These are phyloP conservation scores for Melastoma candidum DNA, from an alignment of 441 rosid species.

Conservation along the genomic window DNA sequence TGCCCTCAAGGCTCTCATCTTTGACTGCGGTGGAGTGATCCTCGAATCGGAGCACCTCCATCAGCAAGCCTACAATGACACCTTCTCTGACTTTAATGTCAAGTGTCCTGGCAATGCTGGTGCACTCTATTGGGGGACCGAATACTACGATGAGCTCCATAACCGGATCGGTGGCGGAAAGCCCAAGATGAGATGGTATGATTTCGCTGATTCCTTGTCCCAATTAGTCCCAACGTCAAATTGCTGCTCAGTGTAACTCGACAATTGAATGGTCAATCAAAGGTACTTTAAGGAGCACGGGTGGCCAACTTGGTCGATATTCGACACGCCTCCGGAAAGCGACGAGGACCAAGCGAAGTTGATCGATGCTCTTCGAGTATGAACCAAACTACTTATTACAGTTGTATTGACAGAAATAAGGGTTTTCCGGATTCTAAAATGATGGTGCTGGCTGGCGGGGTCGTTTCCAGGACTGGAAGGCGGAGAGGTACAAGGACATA, in stretches of 20 bases:
- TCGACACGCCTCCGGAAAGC: slow-evolving; percentile 42
- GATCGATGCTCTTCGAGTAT: slow-evolving; percentile 78
- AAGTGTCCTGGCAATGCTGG: slow-evolving; percentile 37
- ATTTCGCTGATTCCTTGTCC: not conserved
- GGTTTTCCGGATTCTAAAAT: not conserved
- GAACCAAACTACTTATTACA: not conserved
- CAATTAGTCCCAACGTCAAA: not conserved
- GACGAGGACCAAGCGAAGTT: slow-evolving; percentile 62
- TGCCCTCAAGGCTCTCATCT: slow-evolving; percentile 63
- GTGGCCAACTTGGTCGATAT: slow-evolving; percentile 75
- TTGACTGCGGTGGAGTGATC: slow-evolving; percentile 90
- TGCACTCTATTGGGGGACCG: slow-evolving; percentile 55
- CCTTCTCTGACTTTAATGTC: slow-evolving; percentile 73
- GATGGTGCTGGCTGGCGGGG: not conserved
- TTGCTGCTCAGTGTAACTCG: too few relatives aligned
- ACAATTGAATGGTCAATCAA: not conserved
- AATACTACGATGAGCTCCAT: slow-evolving; percentile 79
- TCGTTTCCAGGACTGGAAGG: slow-evolving; percentile 74
- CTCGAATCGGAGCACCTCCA: slow-evolving; percentile 82
- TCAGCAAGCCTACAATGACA: slow-evolving; percentile 89
- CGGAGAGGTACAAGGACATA: slow-evolving; percentile 70
- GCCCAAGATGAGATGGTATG: slow-evolving; percentile 90
- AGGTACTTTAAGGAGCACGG: slow-evolving; percentile 90
- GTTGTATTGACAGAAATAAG: not conserved
- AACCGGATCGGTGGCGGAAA: slow-evolving; percentile 87